Percentiles rank a stretch among this genome's conserved stretches.
These are phyloP conservation scores for Solanum habrochaites DNA, from an alignment of 257 asterid genomes.

Conservation along the genomic window DNA sequence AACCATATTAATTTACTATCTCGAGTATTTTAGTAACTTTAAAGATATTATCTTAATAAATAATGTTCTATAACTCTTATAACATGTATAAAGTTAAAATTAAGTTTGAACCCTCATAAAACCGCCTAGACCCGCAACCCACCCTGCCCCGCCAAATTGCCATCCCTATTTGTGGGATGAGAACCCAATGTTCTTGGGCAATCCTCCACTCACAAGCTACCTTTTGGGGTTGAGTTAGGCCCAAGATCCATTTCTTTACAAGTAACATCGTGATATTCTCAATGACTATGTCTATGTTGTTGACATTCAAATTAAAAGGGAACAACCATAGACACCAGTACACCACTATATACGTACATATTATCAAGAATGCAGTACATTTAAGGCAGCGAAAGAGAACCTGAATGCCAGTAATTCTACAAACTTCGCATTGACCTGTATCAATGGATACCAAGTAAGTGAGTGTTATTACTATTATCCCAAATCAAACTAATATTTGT, in stretches of 20 bases:
- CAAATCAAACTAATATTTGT: not conserved
- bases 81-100: not conserved
- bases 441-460: not conserved
- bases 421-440: constrained; percentile 72
- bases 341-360: not conserved
- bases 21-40: too few relatives aligned
- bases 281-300: not conserved
- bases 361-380: not conserved
- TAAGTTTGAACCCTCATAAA: not conserved
- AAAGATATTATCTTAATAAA: not conserved
- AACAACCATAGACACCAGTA: not conserved
- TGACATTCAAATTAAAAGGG: not conserved
- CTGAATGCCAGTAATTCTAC: constrained; percentile 82
- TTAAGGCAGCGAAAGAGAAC: constrained; percentile 15
- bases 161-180: not conserved
- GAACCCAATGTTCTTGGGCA: not conserved
- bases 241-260: not conserved
- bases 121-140: not conserved
- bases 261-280: not conserved
- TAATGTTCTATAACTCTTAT: not conserved
- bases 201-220: not conserved
- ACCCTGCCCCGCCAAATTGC: not conserved
- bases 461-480: not conserved
- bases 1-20: not conserved
- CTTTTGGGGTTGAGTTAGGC: not conserved